Percentiles rank a stretch among this genome's conserved stretches.
Evolutionary conservation across 495 filamentous ascomycete species (phyloP).

Genomic region (Podospora comata): DNA sequence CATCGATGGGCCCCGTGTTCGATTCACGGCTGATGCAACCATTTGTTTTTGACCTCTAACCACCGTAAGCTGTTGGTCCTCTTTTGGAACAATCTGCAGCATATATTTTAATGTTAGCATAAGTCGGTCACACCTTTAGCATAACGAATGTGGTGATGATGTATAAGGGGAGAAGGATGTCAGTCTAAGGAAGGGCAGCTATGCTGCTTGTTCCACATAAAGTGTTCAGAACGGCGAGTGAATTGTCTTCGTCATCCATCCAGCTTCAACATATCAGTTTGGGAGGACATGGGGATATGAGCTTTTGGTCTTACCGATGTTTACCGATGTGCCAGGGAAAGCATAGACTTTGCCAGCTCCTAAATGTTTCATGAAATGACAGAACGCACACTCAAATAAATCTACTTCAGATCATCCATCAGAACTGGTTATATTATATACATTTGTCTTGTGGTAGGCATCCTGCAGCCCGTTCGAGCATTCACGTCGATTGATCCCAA

Average conservation of each 20-base stretch:
- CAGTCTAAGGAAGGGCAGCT: neutral
- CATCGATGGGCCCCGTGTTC: slow-evolving; percentile 54
- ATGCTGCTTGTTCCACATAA: neutral
- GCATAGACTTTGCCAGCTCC: too few species aligned
- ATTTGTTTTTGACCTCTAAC: neutral
- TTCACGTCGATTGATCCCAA: neutral
- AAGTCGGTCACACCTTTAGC: neutral
- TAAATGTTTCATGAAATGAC: too few species aligned
- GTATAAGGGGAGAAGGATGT: neutral
- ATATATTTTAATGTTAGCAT: neutral
- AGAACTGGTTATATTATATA: too few species aligned
- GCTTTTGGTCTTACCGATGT: too few species aligned
- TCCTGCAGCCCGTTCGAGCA: too few species aligned
- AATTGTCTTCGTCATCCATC: neutral
- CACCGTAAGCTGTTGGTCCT: too few species aligned
- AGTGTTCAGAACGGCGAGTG: neutral
- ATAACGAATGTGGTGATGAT: neutral
- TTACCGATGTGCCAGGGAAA: too few species aligned
- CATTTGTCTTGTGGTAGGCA: too few species aligned
- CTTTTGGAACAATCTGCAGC: too few species aligned
- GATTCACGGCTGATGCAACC: slow-evolving; percentile 43
- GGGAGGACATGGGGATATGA: too few species aligned
- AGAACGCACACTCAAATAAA: too few species aligned
- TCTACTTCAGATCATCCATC: too few species aligned
- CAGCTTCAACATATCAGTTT: neutral